A percentile compares a stretch with the other conserved stretches of the same genome.
Evolutionary conservation across 2,329 filamentous ascomycete species (phyloP).

Genomic region (Microdochium bolleyi): DNA sequence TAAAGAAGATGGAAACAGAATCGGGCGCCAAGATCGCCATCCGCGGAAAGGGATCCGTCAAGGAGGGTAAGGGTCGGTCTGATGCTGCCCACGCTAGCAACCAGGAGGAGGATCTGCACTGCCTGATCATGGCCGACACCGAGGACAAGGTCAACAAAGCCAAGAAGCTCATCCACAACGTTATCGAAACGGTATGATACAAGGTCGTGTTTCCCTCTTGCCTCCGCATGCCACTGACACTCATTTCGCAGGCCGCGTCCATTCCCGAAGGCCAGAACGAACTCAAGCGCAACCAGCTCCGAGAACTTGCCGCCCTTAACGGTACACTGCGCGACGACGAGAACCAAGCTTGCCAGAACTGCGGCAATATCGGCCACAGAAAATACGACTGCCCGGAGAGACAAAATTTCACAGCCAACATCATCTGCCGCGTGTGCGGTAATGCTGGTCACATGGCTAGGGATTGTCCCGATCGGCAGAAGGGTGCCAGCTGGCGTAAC

Average conservation of each 20-base stretch:
- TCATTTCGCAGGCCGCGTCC: slow-evolving; percentile 68
- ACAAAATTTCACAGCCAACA: slow-evolving; percentile 97
- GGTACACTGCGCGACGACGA: slow-evolving; percentile 98
- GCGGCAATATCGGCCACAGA: slow-evolving; percentile 94
- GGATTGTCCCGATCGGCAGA: slow-evolving; percentile 91
- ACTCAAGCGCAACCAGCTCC: slow-evolving; percentile 95
- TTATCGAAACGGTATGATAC: slow-evolving; percentile 86
- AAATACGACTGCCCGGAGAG: slow-evolving; percentile 98
- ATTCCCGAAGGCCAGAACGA: slow-evolving; percentile 99
- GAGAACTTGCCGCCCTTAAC: slow-evolving; percentile 95
- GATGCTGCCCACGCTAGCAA: slow-evolving; percentile 99
- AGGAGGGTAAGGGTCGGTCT: slow-evolving; percentile 98
- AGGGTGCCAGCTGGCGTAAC: slow-evolving; percentile 88
- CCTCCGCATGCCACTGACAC: slow-evolving; percentile 12
- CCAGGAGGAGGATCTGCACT: slow-evolving; percentile 98
- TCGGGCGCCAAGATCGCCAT: slow-evolving; percentile 98
- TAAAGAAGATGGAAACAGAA: slow-evolving; percentile 99
- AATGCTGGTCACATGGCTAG: slow-evolving; percentile 98
- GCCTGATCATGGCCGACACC: slow-evolving; percentile 98
- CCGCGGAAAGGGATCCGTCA: slow-evolving; percentile 98
- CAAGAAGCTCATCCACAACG: slow-evolving; percentile 95
- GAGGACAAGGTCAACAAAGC: slow-evolving; percentile 99
- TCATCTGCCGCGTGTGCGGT: slow-evolving; percentile 96
- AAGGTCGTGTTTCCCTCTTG: background rate
- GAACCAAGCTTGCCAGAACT: slow-evolving; percentile 99